phyloP scores from a whole-genome alignment of 768 basidiomycete genomes.

The Mycena indigotica region DNA sequence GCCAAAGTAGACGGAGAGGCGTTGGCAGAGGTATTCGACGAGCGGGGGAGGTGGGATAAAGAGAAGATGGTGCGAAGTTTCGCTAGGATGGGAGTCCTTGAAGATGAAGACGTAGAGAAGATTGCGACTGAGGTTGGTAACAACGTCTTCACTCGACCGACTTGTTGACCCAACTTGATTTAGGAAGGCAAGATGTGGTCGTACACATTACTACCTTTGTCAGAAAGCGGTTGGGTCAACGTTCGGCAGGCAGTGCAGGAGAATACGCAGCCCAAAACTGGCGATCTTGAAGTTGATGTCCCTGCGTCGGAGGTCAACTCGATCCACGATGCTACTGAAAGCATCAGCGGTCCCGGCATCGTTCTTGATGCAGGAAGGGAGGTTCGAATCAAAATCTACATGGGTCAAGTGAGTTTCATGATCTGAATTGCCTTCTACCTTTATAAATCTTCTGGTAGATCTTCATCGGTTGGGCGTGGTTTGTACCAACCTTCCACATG shows the following conservation, averaged over 20 bases:
- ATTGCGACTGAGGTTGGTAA: constrained; percentile 37
- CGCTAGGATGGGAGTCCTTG: constrained; percentile 56
- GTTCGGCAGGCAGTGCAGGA: constrained; percentile 39
- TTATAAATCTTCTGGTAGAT: constrained; percentile 56
- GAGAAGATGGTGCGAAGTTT: constrained; percentile 80
- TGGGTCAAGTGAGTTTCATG: constrained; percentile 57
- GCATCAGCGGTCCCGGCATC: constrained; percentile 43
- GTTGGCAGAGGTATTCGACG: constrained; percentile 47
- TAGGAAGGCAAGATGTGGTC: constrained; percentile 46
- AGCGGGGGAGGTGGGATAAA: constrained; percentile 63
- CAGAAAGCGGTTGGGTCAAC: constrained; percentile 45
- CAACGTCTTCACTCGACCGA: not conserved
- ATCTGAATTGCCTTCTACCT: not conserved
- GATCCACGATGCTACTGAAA: constrained; percentile 41
- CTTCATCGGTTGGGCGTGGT: constrained; percentile 85
- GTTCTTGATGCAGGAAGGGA: constrained; percentile 69
- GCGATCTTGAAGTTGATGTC: constrained; percentile 32
- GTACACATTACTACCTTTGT: constrained; percentile 50
- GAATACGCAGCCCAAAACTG: constrained; percentile 8
- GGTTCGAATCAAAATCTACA: constrained; percentile 69
- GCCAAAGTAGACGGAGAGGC: constrained; percentile 40
- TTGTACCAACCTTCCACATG: constrained; percentile 84
- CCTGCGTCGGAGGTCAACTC: constrained; percentile 47
- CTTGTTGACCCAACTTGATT: constrained; percentile 3
- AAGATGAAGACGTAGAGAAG: constrained; percentile 34